Percentiles rank a stretch among this genome's conserved stretches.
Evolutionary conservation across 1,284 basidiomycete genomes (phyloP).

Genomic region (Mycosarcoma mackinlayi): DNA sequence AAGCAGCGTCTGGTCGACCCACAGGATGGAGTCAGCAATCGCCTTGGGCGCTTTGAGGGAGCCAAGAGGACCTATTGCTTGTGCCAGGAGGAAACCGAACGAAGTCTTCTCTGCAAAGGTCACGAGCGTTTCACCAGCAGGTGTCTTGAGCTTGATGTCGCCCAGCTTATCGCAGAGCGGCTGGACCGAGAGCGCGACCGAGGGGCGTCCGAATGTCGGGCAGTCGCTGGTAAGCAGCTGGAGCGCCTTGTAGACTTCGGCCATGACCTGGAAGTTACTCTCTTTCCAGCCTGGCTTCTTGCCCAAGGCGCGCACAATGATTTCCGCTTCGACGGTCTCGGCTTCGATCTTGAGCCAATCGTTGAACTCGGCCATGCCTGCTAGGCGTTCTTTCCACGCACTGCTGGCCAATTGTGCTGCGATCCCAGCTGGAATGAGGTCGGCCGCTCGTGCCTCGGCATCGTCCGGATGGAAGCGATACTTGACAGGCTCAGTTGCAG

Average conservation of each 20-base stretch:
- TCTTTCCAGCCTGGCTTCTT: constrained; percentile 95
- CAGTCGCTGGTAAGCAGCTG: constrained; percentile 79
- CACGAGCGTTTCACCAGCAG: constrained; percentile 87
- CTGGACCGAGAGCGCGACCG: constrained; percentile 83
- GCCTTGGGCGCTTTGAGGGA: constrained; percentile 89
- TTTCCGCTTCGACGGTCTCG: constrained; percentile 83
- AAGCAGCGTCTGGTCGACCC: constrained; percentile 87
- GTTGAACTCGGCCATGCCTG: constrained; percentile 85
- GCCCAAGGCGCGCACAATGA: constrained; percentile 86
- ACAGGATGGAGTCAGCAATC: constrained; percentile 87
- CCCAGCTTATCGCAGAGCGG: constrained; percentile 94
- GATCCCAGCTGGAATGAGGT: constrained; percentile 79
- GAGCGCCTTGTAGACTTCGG: constrained; percentile 61
- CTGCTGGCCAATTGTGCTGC: constrained; percentile 81
- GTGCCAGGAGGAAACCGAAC: constrained; percentile 90
- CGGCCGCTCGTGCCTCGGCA: constrained; percentile 82
- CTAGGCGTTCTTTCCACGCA: constrained; percentile 92
- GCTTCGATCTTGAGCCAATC: constrained; percentile 81
- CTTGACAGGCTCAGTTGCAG: constrained; percentile 80
- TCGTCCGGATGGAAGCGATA: constrained; percentile 92
- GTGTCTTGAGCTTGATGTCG: constrained; percentile 95
- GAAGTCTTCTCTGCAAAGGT: constrained; percentile 91
- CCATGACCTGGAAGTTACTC: constrained; percentile 88
- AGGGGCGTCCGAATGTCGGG: constrained; percentile 85
- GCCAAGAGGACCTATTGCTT: constrained; percentile 71